Evolutionary conservation across 495 filamentous ascomycete genomes (phyloP).

Genomic region (Penicillium diatomitis): DNA sequence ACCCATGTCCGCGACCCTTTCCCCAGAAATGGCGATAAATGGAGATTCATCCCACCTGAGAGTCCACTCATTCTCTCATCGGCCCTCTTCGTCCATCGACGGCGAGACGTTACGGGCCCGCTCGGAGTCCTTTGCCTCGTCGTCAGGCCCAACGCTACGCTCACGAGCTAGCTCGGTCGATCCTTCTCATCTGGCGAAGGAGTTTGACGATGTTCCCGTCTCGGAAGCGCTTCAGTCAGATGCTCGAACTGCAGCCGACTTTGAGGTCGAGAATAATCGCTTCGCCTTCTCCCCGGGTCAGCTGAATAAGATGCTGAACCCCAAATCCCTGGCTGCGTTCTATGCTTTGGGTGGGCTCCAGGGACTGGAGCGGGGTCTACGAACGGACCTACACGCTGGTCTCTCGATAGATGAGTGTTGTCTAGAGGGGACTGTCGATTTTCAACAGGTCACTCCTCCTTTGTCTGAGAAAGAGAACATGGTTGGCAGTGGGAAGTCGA

Average conservation of each 20-base stretch:
- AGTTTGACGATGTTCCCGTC: conserved; percentile 35
- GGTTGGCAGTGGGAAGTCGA: conserved; percentile 2
- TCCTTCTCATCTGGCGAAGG: conserved; percentile 17
- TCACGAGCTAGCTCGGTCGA: conserved; percentile 37
- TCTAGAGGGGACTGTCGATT: conserved; percentile 47
- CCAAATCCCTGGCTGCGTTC: conserved; percentile 65
- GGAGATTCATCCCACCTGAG: conserved; percentile 18
- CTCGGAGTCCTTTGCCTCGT: conserved; percentile 39
- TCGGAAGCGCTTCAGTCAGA: conserved; percentile 59
- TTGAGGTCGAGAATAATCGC: conserved; percentile 54
- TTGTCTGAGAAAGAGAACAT: conserved; percentile 8
- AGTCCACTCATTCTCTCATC: conserved; percentile 27
- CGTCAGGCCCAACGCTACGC: conserved; percentile 27
- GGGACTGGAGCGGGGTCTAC: conserved; percentile 59
- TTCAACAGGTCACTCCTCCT: conserved; percentile 47
- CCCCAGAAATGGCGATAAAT: conserved; percentile 22
- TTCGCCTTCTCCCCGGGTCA: conserved; percentile 66
- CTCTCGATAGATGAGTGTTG: conserved; percentile 57
- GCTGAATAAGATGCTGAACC: conserved; percentile 65
- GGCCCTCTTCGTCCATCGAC: conserved; percentile 34
- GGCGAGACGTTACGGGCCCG: conserved; percentile 42
- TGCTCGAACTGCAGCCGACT: conserved; percentile 53
- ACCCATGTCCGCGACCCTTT: conserved; percentile 3
- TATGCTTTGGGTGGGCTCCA: conserved; percentile 56
- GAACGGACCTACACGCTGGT: conserved; percentile 54